Evolutionary conservation across 139 green algal genomes (phyloP).

Genomic region (Chlorella sp.): DNA sequence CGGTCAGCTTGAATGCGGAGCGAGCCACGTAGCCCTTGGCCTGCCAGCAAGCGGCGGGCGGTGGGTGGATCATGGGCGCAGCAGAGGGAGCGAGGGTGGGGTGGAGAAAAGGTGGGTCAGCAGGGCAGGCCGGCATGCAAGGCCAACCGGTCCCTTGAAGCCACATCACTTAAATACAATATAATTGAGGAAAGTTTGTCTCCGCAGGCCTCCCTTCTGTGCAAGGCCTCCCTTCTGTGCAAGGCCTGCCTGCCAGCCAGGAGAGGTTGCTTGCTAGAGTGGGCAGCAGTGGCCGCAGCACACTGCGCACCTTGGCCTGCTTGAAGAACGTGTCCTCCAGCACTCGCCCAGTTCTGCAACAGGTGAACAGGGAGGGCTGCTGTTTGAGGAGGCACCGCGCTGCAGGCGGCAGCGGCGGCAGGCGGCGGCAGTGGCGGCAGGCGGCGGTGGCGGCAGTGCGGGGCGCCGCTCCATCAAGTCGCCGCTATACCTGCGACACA

Average conservation of each 20-base stretch:
- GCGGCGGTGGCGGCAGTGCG: not conserved
- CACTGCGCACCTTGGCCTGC: constrained; percentile 63
- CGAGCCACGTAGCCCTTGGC: constrained; percentile 80
- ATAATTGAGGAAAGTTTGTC: no score
- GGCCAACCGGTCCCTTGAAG: no score
- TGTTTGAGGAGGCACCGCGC: no score
- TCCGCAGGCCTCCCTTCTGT: no score
- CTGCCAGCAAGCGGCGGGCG: constrained; percentile 43
- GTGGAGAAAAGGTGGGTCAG: no score
- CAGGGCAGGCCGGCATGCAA: no score
- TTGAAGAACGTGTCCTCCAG: constrained; percentile 70
- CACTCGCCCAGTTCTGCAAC: constrained; percentile 24
- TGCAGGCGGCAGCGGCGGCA: not conserved
- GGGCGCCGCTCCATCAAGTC: not conserved
- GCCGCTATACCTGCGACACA: no score
- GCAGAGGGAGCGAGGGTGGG: no score
- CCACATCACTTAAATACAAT: no score
- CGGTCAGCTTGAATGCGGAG: constrained; percentile 83
- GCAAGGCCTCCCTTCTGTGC: no score
- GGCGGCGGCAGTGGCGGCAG: not conserved
- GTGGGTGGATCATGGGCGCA: not conserved
- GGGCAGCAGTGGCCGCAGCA: not conserved
- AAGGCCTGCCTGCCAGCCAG: not conserved
- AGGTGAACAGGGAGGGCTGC: not conserved
- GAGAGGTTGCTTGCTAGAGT: not conserved